These are phyloP conservation scores for Claviceps purpurea DNA, from an alignment of 2,329 filamentous ascomycete species.

Conservation along the genomic window DNA sequence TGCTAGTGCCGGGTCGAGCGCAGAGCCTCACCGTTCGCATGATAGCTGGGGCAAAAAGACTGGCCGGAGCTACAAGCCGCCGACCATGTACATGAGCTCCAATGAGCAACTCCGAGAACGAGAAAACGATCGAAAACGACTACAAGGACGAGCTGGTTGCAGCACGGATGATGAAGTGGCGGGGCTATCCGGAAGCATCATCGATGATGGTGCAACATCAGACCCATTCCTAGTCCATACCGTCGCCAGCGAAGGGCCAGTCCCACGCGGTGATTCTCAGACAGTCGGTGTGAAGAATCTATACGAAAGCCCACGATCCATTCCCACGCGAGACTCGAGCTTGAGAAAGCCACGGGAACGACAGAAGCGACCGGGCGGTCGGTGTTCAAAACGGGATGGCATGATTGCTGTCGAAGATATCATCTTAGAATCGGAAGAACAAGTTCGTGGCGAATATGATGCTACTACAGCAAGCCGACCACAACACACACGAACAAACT, in stretches of 20 bases:
- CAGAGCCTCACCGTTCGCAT: constrained; percentile 39
- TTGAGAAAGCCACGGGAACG: constrained; percentile 42
- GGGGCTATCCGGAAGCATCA: constrained; percentile 19
- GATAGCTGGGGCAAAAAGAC: constrained; percentile 52
- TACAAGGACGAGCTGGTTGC: constrained; percentile 16
- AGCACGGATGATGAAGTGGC: constrained; percentile 11
- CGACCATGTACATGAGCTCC: constrained; percentile 62
- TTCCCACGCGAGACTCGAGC: constrained; percentile 57
- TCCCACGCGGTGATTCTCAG: constrained; percentile 12
- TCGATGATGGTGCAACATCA: constrained; percentile 17
- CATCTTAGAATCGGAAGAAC: constrained; percentile 31
- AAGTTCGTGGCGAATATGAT: constrained; percentile 1
- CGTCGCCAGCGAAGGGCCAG: constrained; percentile 42
- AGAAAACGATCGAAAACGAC: constrained; percentile 47
- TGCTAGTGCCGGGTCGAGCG: constrained; percentile 26
- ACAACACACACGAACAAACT: constrained; percentile 1
- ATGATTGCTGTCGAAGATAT: constrained; percentile 22
- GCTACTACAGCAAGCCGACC: neutral
- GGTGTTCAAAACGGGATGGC: constrained; percentile 35
- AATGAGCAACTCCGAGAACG: constrained; percentile 52
- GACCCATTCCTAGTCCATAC: constrained; percentile 40
- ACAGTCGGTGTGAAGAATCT: constrained; percentile 10
- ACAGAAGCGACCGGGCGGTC: constrained; percentile 38
- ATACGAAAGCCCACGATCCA: constrained; percentile 33
- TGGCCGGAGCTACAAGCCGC: constrained; percentile 33